Evolutionary conservation across 2,329 filamentous ascomycete species (phyloP).

Genomic region (Coleophoma cylindrospora): DNA sequence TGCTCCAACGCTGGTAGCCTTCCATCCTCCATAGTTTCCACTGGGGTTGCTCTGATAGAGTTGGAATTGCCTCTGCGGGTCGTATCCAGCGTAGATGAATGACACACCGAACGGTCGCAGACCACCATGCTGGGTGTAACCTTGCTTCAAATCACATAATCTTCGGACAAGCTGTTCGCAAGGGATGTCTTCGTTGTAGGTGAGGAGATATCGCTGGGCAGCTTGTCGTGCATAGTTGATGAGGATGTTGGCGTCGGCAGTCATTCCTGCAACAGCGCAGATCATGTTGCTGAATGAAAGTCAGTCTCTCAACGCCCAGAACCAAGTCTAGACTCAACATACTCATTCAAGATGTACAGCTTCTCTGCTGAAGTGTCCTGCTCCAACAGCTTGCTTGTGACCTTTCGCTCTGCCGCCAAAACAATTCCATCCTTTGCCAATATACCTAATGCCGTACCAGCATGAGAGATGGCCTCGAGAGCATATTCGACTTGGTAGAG

Average conservation of each 20-base stretch:
- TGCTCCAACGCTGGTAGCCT: conserved; percentile 94
- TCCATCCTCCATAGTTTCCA: conserved; percentile 99
- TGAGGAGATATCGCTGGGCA: conserved; percentile 94
- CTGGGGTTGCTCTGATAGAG: conserved; percentile 98
- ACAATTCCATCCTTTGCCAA: conserved; percentile 98
- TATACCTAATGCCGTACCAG: conserved; percentile 93
- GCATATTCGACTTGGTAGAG: conserved; percentile 99
- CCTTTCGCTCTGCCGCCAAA: conserved; percentile 94
- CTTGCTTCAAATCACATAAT: conserved; percentile 97
- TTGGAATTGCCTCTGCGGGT: conserved; percentile 94
- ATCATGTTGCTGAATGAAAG: conserved; percentile 84
- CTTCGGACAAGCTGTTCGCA: conserved; percentile 97
- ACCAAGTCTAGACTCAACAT: conserved; percentile 29
- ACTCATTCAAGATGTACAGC: conserved; percentile 99
- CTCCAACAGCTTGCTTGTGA: conserved; percentile 97
- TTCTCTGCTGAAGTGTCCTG: conserved; percentile 99
- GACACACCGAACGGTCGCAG: conserved; percentile 97
- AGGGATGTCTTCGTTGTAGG: conserved; percentile 99
- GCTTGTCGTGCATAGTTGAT: conserved; percentile 99
- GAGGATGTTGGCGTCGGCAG: conserved; percentile 98
- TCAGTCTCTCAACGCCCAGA: background rate
- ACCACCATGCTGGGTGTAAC: conserved; percentile 98
- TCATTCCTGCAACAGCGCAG: conserved; percentile 98
- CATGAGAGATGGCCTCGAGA: conserved; percentile 96
- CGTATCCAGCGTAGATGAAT: conserved; percentile 99